phyloP scores from a whole-genome alignment of 2,329 filamentous ascomycete genomes.

The Cladophialophora yegresii region DNA sequence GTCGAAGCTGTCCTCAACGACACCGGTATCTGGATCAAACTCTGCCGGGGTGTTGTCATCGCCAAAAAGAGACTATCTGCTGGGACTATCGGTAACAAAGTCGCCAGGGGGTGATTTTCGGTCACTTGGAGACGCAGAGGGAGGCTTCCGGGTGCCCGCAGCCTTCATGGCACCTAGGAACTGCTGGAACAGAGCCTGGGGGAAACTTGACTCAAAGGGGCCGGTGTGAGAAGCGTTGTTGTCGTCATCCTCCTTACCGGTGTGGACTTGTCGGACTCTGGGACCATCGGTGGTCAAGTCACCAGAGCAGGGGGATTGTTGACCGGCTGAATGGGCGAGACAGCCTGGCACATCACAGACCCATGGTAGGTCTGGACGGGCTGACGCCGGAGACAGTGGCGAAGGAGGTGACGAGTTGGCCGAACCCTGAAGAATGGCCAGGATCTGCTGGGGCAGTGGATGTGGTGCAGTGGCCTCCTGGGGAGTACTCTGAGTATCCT shows the following conservation, averaged over 20 bases:
- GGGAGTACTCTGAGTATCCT: not conserved
- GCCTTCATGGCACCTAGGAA: not conserved
- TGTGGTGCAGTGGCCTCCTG: not conserved
- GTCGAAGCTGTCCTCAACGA: conserved; percentile 6
- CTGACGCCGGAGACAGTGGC: not conserved
- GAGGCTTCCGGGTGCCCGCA: not conserved
- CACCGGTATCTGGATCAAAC: conserved; percentile 14
- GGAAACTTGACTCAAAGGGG: not conserved
- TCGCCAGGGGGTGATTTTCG: not conserved
- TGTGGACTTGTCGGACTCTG: not conserved
- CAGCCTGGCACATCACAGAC: not conserved
- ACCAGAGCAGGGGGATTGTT: not conserved
- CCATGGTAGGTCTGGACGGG: not conserved
- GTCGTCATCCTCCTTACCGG: not conserved
- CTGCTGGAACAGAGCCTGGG: not conserved
- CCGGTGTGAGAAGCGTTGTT: not conserved
- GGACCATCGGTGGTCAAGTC: too few species aligned
- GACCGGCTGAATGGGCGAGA: not conserved
- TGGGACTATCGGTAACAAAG: not conserved
- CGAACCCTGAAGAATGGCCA: not conserved
- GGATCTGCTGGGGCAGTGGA: not conserved
- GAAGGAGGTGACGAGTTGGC: not conserved
- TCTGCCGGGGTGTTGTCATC: conserved; percentile 5
- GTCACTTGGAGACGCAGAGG: not conserved
- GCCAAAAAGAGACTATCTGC: not conserved